Conservation (phyloP, 495 filamentous ascomycete species). For the Clavariopsis aquatica region DNA sequence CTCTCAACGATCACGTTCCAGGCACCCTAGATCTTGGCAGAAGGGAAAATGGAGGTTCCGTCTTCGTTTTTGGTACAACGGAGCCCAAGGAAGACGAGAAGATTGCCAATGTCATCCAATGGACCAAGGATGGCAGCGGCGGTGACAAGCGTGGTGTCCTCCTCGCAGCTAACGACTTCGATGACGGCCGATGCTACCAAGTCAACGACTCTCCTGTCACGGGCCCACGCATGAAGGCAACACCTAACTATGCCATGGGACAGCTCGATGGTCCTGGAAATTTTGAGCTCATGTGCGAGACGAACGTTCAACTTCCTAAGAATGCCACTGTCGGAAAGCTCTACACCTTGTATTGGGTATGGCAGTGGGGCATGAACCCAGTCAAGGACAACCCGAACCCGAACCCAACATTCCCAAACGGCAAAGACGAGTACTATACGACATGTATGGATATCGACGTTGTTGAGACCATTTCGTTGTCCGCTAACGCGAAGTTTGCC, state of each 20-base stretch:
- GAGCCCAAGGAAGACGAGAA: conserved; percentile 61
- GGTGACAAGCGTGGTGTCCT: conserved; percentile 73
- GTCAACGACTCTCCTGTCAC: conserved; percentile 58
- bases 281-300: conserved; percentile 65
- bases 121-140: conserved; percentile 74
- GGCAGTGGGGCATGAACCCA: conserved; percentile 64
- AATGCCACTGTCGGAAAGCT: conserved; percentile 55
- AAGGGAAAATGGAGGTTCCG: conserved; percentile 68
- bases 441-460: conserved; percentile 79
- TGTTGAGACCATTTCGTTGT: conserved; percentile 39
- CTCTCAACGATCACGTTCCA: conserved; percentile 42
- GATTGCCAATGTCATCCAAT: conserved; percentile 70
- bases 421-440: conserved; percentile 73
- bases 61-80: conserved; percentile 82
- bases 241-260: conserved; percentile 46
- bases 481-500: conserved; percentile 8
- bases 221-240: conserved; percentile 53
- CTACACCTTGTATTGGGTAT: conserved; percentile 87
- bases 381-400: conserved; percentile 53
- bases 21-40: conserved; percentile 49
- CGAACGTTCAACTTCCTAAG: conserved; percentile 62
- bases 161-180: conserved; percentile 71
- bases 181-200: conserved; percentile 69
- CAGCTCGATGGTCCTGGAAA: conserved; percentile 45
- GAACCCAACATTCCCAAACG: conserved; percentile 52